phyloP scores from a whole-genome alignment of 2,329 filamentous ascomycete species.

The Nannizziopsis arthrosporioides region DNA sequence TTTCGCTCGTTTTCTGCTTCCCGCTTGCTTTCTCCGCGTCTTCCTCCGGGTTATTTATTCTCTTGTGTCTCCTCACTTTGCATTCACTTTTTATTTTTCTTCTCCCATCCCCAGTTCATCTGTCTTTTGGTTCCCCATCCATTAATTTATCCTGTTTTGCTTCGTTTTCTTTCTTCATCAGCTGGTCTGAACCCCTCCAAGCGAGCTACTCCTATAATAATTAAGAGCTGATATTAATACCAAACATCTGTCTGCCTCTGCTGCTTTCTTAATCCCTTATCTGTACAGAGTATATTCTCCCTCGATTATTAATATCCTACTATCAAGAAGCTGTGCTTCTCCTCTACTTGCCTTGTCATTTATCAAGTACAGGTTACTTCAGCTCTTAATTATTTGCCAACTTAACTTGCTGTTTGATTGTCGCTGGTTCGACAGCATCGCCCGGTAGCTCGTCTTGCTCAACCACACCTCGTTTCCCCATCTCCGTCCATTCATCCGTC shows the following conservation, averaged over 20 bases:
- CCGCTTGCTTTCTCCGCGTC: neutral
- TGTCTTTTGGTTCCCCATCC: neutral
- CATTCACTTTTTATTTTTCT: slow-evolving; percentile 4
- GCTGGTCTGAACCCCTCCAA: slow-evolving; percentile 42
- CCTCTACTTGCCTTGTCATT: neutral
- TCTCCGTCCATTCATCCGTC: neutral
- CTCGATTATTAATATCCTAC: neutral
- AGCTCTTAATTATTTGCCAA: slow-evolving; percentile 9
- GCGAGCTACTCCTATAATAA: slow-evolving; percentile 23
- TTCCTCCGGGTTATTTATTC: neutral
- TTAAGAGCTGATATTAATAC: slow-evolving; percentile 14
- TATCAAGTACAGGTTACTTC: slow-evolving; percentile 5
- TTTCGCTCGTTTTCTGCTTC: slow-evolving; percentile 21
- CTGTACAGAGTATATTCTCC: neutral
- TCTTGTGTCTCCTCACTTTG: neutral
- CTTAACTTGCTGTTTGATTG: slow-evolving; percentile 6
- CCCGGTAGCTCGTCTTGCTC: slow-evolving; percentile 15
- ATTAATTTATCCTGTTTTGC: slow-evolving; percentile 19
- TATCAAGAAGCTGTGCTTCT: slow-evolving; percentile 13
- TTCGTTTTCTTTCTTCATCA: slow-evolving; percentile 42
- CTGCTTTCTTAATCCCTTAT: slow-evolving; percentile 3
- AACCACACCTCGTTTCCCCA: neutral
- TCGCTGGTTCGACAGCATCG: slow-evolving; percentile 16
- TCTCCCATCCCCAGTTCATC: neutral
- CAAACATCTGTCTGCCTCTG: slow-evolving; percentile 34